These are phyloP conservation scores for Trichoderma endophyticum DNA, from an alignment of 2,329 filamentous ascomycete species.

Conservation along the genomic window DNA sequence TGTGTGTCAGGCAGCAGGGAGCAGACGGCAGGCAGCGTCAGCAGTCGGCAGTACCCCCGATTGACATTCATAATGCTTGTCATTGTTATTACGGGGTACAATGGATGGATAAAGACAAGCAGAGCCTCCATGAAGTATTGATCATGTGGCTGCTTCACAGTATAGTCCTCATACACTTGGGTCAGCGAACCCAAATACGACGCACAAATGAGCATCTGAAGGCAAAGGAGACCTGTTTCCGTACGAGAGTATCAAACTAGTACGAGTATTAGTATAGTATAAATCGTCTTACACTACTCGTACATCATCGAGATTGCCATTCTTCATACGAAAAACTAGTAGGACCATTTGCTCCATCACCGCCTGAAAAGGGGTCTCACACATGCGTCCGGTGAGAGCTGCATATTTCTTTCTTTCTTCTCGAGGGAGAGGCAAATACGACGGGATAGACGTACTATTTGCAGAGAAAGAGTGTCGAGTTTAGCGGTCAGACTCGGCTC, in stretches of 20 bases:
- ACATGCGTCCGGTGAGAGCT: neutral
- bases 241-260: neutral
- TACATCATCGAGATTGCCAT: neutral
- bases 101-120: neutral
- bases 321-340: neutral
- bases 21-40: neutral
- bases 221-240: neutral
- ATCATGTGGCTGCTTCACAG: neutral
- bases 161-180: too few relatives aligned
- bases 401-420: neutral
- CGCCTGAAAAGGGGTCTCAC: neutral
- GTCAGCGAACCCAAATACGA: neutral
- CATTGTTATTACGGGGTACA: neutral
- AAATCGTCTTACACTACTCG: neutral
- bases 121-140: too few relatives aligned
- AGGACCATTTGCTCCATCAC: neutral
- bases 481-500: neutral
- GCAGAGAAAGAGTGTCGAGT: neutral
- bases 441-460: neutral
- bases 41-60: neutral
- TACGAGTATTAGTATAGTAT: neutral
- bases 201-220: too few relatives aligned
- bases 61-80: neutral
- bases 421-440: neutral
- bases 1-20: neutral